Base-by-base conservation (phyloP, 345 rosid genomes). In the Mercurialis annua region DNA sequence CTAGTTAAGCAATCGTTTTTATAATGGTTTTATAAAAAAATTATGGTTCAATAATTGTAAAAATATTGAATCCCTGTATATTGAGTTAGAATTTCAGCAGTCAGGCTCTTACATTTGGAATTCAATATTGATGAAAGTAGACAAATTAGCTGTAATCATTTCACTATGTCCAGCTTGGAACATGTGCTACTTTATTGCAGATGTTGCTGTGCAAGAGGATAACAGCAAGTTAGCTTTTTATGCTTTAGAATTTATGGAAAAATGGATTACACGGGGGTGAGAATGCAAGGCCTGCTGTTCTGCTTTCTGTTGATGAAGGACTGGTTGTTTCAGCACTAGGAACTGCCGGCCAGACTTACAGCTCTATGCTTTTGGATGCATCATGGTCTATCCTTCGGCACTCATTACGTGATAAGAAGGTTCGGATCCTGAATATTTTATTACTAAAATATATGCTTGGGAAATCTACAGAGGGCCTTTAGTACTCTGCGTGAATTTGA, bases 251-350 rank as follows among this genome's bases (percentile, higher is more conserved):
- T 94, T 91, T 68, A 83, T 91, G 86, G 96, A 83, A 31, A 84
- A 73, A 53, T 94, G 87, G 99, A 86, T 91, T 78, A 81, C 81
- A 29, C 75, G 82, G n/a, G n/a, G 93, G 93, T 0, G 92, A 94
- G 81, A 71, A 59, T 75, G 83, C 84, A 23, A 80, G 82, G 75
- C 93, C 98, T 8, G 55, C 90, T 33, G 68, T 83, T 66, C 68
- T 68, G 31, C 82, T 84, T 50, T 80, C 97, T 58, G 92, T 82
- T 44, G 97, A 91, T 76, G 98, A 94, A 89, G 98, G 98, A 29
- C 69, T 89, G 70, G 70, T 85, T 33, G 82, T 94, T 21, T 78
- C 96, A 10, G 83, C 86, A 51, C 97, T 94, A 66, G 89, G 83
- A 79, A 87, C 92, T 80, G 96, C 98, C 12, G 92, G 87, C 54